These are phyloP conservation scores for Centaurea solstitialis DNA, from an alignment of 129 eudicot species.

Conservation along the genomic window DNA sequence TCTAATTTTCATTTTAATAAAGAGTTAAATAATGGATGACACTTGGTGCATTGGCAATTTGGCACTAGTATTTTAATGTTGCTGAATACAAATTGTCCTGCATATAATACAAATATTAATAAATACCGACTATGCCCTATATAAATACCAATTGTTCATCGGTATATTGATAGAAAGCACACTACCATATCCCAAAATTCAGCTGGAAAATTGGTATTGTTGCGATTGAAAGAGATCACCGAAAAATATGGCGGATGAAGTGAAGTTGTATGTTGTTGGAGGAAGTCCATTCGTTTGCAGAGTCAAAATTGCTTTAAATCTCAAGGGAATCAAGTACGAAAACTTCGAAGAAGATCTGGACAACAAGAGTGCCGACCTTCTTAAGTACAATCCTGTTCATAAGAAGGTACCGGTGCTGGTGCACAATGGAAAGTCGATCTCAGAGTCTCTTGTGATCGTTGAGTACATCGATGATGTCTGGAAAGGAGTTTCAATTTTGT, in stretches of 20 bases:
- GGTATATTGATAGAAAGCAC: neutral
- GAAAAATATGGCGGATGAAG: slow-evolving; percentile 8
- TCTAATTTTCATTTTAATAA: neutral
- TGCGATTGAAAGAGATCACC: neutral
- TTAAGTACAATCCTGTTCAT: slow-evolving; percentile 35
- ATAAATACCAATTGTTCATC: neutral
- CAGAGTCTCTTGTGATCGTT: slow-evolving; percentile 29
- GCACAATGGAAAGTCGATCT: slow-evolving; percentile 19
- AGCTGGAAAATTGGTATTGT: neutral
- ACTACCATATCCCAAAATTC: neutral
- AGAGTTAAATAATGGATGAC: too few relatives aligned
- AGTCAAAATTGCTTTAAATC: slow-evolving; percentile 30
- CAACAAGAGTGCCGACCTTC: slow-evolving; percentile 29
- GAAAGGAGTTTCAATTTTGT: slow-evolving; percentile 28
- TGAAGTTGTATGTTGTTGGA: slow-evolving; percentile 19
- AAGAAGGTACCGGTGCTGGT: slow-evolving; percentile 35
- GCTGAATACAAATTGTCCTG: neutral
- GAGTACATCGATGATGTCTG: slow-evolving; percentile 36
- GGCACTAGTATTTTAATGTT: neutral
- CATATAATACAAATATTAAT: neutral
- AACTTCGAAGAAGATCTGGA: slow-evolving; percentile 24
- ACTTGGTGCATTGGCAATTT: neutral
- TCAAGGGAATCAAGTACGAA: slow-evolving; percentile 25
- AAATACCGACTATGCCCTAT: neutral
- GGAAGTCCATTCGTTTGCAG: slow-evolving; percentile 27